phyloP scores from a whole-genome alignment of 2,329 filamentous ascomycete species.

The Colletotrichum spaethianum region DNA sequence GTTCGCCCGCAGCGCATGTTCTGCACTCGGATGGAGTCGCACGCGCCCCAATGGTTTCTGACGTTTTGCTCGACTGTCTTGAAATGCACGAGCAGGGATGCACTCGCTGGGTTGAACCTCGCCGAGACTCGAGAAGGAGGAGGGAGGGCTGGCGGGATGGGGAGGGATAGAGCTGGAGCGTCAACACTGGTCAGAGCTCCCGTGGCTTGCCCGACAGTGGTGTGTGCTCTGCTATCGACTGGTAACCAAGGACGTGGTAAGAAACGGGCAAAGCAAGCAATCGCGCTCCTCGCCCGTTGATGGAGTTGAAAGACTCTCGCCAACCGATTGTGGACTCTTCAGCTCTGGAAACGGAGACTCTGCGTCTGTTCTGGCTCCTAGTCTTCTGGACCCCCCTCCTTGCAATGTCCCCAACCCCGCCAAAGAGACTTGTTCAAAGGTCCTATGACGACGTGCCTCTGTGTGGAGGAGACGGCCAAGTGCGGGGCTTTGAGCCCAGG shows the following conservation, averaged over 20 bases:
- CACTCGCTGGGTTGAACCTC: conserved; percentile 21
- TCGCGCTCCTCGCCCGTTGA: conserved; percentile 8
- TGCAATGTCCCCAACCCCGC: conserved; percentile 34
- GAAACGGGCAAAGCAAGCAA: conserved; percentile 16
- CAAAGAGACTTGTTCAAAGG: conserved; percentile 35
- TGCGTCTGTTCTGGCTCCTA: conserved; percentile 1
- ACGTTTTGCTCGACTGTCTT: conserved; percentile 18
- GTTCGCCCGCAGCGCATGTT: conserved; percentile 22
- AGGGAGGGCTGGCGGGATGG: conserved; percentile 3
- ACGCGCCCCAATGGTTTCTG: conserved; percentile 26
- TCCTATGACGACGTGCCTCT: conserved; percentile 40
- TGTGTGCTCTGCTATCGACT: neutral
- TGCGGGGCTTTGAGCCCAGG: conserved; percentile 32
- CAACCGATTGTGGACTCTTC: neutral
- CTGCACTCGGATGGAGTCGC: conserved; percentile 15
- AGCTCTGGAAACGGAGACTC: neutral
- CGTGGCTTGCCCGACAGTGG: conserved; percentile 12
- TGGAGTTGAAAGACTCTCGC: conserved; percentile 11
- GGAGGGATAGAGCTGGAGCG: conserved; percentile 14
- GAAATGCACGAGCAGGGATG: conserved; percentile 36
- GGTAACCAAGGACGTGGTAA: neutral
- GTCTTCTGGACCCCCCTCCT: conserved; percentile 6
- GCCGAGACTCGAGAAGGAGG: conserved; percentile 12
- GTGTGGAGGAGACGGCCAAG: conserved; percentile 38
- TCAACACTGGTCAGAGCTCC: conserved; percentile 37